These are phyloP conservation scores for Isabelozyma rhagii DNA, from an alignment of 805 yeast species.

Conservation along the genomic window DNA sequence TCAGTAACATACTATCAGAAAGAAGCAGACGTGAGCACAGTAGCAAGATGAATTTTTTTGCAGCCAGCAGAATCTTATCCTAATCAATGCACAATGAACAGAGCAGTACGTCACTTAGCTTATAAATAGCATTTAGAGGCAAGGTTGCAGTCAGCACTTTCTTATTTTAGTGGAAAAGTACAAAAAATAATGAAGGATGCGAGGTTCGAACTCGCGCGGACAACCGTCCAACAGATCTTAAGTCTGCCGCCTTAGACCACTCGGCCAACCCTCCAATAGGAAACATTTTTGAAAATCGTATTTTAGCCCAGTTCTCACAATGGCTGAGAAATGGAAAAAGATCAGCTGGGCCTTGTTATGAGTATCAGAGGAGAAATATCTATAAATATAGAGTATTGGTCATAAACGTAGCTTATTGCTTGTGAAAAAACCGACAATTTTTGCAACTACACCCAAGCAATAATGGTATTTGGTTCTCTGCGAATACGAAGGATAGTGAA, in stretches of 20 bases:
- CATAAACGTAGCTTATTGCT: not conserved
- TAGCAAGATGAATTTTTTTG: not conserved
- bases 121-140: no score
- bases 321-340: not conserved
- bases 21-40: not conserved
- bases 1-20: no score
- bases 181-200: constrained; percentile 44
- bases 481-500: no score
- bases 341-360: not conserved
- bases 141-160: no score
- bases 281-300: not conserved
- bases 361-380: not conserved
- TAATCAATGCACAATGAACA: no score
- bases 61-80: no score
- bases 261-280: constrained; percentile 47
- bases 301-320: not conserved
- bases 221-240: constrained; percentile 47
- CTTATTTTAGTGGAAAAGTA: not conserved
- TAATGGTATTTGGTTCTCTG: no score
- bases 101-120: no score
- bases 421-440: no score
- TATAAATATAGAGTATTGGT: not conserved
- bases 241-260: constrained; percentile 53
- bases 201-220: constrained; percentile 57
- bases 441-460: no score